Evolutionary conservation across 495 filamentous ascomycete species (phyloP), one percentile per base, ranked within the genome.

Genomic region (Tetracladium setigerum): DNA sequence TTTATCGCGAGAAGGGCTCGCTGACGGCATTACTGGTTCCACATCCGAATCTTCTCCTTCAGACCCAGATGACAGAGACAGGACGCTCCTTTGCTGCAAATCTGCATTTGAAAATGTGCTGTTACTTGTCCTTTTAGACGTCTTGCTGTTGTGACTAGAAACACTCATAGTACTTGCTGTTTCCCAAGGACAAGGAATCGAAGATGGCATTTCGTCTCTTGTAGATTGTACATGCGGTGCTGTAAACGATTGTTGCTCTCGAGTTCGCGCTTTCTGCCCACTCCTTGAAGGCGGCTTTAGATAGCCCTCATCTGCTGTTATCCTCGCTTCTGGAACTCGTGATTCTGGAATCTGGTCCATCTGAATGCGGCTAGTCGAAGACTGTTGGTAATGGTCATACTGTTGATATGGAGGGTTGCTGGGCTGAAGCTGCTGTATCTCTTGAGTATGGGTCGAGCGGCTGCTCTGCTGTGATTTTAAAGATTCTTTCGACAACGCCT

Each of bases 311-410:
- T 6, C 6, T n/a, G 22, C 13, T 18, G n/a, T 2, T 42, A 42
- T 14, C n/a, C 14, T 14, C 14, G 39, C 15, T 42, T 42, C 39
- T 3, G n/a, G 14, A 2, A 18, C 14, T 14, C n/a, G 13, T 42
- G 4, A 15, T 30, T 49, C 49, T 0, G 41, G 50, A 62, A 64
- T 46, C 60, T 58, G n/a, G 57, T 38, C 63, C 54, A 74, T 50
- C 9, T 58, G 57, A 30, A 67, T 51, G 3, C 64, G 60, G 38
- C 73, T 43, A 69, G 2, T 22, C 22, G 70, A 63, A 50, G 67
- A 64, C 50, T 72, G 65, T 44, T 78, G 72, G 49, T 78, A 77
- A 53, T 74, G 68, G 41, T 76, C 63, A 50, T 78, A 76, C 7
- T 76, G 61, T 27, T 69, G 62, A 33, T 67, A 54, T 9, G 72